phyloP scores from a whole-genome alignment of 768 basidiomycete species.

The Pholiota conissans region DNA sequence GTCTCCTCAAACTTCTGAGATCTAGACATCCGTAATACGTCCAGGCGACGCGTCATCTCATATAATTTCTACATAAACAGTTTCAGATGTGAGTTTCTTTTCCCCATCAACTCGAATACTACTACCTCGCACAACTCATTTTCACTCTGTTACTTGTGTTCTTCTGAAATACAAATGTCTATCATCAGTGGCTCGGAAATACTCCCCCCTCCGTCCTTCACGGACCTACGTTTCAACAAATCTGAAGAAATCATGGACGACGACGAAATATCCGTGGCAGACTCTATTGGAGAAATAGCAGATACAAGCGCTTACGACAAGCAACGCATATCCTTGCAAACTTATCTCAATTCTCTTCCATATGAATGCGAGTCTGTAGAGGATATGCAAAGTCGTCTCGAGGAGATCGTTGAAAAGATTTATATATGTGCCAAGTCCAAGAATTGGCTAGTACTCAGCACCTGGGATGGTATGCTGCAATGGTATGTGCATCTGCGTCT shows the following conservation, averaged over 20 bases:
- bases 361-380: slow-evolving; percentile 72
- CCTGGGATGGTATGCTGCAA: slow-evolving; percentile 81
- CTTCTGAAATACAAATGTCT: background rate
- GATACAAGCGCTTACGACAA: slow-evolving; percentile 50
- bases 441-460: slow-evolving; percentile 72
- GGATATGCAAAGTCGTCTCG: slow-evolving; percentile 70
- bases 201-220: slow-evolving; percentile 10
- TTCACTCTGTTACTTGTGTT: too few relatives aligned
- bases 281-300: slow-evolving; percentile 34
- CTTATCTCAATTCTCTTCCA: slow-evolving; percentile 67
- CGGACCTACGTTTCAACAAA: slow-evolving; percentile 7
- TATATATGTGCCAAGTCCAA: slow-evolving; percentile 69
- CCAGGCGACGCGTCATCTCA: slow-evolving; percentile 26
- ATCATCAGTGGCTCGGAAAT: slow-evolving; percentile 1
- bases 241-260: slow-evolving; percentile 49
- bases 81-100: slow-evolving; percentile 8
- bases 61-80: slow-evolving; percentile 10
- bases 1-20: slow-evolving; percentile 12
- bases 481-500: slow-evolving; percentile 48
- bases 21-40: slow-evolving; percentile 12
- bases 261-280: slow-evolving; percentile 50
- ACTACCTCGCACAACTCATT: background rate
- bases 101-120: background rate
- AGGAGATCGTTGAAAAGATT: slow-evolving; percentile 69
- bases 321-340: slow-evolving; percentile 59